phyloP scores from a whole-genome alignment of 352 stramenopile species.

The Blastocystis sp. region DNA sequence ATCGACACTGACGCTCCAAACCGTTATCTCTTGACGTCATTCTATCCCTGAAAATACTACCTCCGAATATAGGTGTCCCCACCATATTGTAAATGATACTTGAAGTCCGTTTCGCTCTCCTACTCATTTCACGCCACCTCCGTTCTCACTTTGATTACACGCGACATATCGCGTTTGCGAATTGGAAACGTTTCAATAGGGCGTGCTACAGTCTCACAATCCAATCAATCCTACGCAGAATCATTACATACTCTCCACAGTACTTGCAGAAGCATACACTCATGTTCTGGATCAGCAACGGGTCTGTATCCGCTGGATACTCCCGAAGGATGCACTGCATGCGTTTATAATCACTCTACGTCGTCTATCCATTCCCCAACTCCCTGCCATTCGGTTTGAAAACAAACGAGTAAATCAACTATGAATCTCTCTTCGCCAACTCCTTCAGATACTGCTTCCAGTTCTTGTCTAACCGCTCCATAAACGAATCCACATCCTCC shows the following conservation, averaged over 20 bases:
- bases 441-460: constrained; percentile 58
- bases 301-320: constrained; percentile 36
- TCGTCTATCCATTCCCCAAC: neutral
- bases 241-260: constrained; percentile 51
- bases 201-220: neutral
- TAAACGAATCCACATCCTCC: constrained; percentile 57
- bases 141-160: neutral
- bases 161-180: constrained; percentile 32
- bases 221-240: constrained; percentile 18
- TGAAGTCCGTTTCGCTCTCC: constrained; percentile 28
- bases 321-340: constrained; percentile 16
- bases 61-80: constrained; percentile 52
- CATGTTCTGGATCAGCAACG: constrained; percentile 3
- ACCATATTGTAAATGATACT: constrained; percentile 18
- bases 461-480: constrained; percentile 56
- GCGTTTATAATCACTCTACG: neutral
- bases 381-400: neutral
- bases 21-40: neutral
- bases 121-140: neutral
- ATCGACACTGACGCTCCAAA: constrained; percentile 9
- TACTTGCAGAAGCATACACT: constrained; percentile 37
- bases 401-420: constrained; percentile 8
- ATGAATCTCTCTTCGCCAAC: constrained; percentile 27
- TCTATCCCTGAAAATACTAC: neutral
- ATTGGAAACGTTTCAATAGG: constrained; percentile 16